Base-by-base conservation (phyloP, 345 rosid species). In the Populus deltoides region DNA sequence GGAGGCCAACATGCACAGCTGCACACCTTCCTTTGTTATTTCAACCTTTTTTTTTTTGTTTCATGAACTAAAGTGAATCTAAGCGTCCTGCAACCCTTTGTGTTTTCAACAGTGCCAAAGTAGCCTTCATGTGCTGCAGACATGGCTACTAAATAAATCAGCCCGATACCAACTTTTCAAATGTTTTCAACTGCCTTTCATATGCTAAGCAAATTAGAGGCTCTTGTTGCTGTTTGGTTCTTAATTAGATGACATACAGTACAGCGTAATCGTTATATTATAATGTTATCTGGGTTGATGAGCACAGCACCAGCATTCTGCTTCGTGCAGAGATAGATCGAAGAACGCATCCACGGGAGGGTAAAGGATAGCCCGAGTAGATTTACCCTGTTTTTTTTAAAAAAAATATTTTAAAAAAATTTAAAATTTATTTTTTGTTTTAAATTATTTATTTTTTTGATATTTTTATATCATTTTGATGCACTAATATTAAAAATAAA, bases 1-100 rank as follows among this genome's bases (percentile, higher is more conserved):
- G 92, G 93, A 86, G 87, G 73, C 70, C 77, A 84, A 89, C 83
- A 76, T 78, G 87, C 86, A 79, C 51, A 49, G 49, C 82, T 49
- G 45, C 45, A 9, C 45, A 41, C 45, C 45, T 79, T 85, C 78
- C 43, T 18, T 12, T 43, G 72, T 59, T 35, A 18, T 36, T 62
- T 35, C 11, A 70, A 63, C 69, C 66, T 70, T 45, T 68, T 59
- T 36, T 70, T 70, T 55, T 68, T 59, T 36, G 66, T 2, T 68
- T 35, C 11, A 49, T 57, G 27, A 74, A 66, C 22, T 51, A 70
- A 83, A 84, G 76, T 45, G 70, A 71, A 77, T 74, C 72, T 43
- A 77, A 63, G 75, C 39, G 47, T 73, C 66, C 72, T 53, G 65
- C 29, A 27, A 6, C 43, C 22, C 38, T 33, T 59, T 8, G 20